These are phyloP conservation scores for Umbelopsis sp. DNA, from an alignment of 371 early-diverging fungal genomes.

Conservation along the genomic window DNA sequence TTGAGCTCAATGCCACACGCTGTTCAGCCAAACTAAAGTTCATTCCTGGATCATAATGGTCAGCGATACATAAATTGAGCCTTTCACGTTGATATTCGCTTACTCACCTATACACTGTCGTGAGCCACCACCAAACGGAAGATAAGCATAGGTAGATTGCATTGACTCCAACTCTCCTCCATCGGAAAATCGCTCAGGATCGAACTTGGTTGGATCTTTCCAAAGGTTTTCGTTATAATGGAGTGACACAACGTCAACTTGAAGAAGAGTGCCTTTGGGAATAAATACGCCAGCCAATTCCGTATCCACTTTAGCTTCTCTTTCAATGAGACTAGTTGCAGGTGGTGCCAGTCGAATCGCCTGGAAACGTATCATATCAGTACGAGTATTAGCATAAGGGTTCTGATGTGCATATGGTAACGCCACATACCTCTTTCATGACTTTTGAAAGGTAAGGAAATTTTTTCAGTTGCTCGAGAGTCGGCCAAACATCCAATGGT, in stretches of 20 bases:
- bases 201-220: conserved; percentile 27
- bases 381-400: no score
- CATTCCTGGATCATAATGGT: conserved; percentile 17
- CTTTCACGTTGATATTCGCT: background rate
- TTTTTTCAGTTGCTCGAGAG: conserved; percentile 23
- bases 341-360: background rate
- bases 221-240: conserved; percentile 28
- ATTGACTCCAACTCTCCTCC: conserved; percentile 20
- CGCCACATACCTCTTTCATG: conserved; percentile 29
- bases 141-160: background rate
- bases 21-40: conserved; percentile 30
- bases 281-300: conserved; percentile 24
- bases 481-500: conserved; percentile 24
- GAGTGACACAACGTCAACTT: conserved; percentile 20
- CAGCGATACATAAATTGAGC: background rate
- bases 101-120: conserved; percentile 40
- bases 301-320: conserved; percentile 23
- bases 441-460: conserved; percentile 24
- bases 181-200: conserved; percentile 27
- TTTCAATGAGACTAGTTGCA: background rate
- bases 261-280: conserved; percentile 25
- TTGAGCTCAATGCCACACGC: conserved; percentile 16
- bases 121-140: conserved; percentile 49
- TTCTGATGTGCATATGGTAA: no score
- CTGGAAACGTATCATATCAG: background rate